A percentile compares a stretch with the other conserved stretches of the same genome.
Conservation (phyloP, 169 alveolate genomes). For the Pseudocohnilembus persalinus region DNA sequence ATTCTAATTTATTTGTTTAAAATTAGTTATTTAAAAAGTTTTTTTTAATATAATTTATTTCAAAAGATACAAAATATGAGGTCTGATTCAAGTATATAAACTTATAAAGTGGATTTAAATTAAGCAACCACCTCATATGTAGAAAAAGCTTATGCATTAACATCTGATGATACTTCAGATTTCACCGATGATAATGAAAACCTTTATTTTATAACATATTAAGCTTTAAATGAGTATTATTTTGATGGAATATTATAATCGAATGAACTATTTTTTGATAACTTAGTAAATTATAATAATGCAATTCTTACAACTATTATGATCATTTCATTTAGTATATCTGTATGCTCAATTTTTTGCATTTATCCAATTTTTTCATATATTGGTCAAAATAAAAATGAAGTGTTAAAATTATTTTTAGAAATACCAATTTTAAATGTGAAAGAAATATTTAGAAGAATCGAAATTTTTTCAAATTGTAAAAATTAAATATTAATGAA, state of each 20-base stretch:
- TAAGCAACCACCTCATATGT: conserved; percentile 18
- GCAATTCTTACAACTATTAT: not conserved
- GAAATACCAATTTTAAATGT: conserved; percentile 43
- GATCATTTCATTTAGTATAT: conserved; percentile 25
- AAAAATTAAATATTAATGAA: not conserved
- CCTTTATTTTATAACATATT: conserved; percentile 1
- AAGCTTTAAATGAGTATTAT: conserved; percentile 28
- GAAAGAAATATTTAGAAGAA: conserved; percentile 19
- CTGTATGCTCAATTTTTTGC: conserved; percentile 14
- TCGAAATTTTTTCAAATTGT: conserved; percentile 27
- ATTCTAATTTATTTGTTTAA: not conserved
- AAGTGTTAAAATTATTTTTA: conserved; percentile 33
- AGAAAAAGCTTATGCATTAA: conserved; percentile 19
- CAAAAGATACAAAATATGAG: not conserved
- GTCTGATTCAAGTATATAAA: conserved; percentile 8
- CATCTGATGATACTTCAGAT: not conserved
- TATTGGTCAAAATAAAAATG: conserved; percentile 31
- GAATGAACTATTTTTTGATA: conserved; percentile 13
- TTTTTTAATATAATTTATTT: no score
- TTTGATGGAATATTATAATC: no score
- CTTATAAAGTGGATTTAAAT: conserved; percentile 17
- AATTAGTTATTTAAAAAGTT: not conserved
- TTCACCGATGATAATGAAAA: not conserved
- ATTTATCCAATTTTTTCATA: conserved; percentile 32
- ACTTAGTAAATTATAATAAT: conserved; percentile 4